Conservation (phyloP, 768 basidiomycete genomes). For the Boletus sp. region DNA sequence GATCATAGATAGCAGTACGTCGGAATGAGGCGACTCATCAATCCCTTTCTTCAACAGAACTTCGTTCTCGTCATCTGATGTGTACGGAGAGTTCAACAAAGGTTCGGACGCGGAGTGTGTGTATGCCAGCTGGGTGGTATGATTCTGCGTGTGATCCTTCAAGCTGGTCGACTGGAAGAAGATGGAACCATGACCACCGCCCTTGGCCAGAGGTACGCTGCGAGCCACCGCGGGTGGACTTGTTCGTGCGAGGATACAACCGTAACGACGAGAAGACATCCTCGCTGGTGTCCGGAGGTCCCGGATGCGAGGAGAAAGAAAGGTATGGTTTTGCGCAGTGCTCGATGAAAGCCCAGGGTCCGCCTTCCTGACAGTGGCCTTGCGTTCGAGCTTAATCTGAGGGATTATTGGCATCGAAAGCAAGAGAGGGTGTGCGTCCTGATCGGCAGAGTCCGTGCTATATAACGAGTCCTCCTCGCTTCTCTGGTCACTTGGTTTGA, state of each 20-base stretch:
- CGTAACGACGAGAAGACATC: slow-evolving; percentile 19
- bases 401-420: slow-evolving; percentile 31
- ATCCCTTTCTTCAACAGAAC: slow-evolving; percentile 1
- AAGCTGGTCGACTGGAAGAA: not conserved
- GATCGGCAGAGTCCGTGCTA: slow-evolving; percentile 26
- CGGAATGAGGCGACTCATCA: slow-evolving; percentile 11
- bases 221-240: not conserved
- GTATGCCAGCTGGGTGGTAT: not conserved
- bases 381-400: slow-evolving; percentile 27
- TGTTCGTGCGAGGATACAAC: not conserved
- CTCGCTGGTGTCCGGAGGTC: slow-evolving; percentile 11
- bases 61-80: slow-evolving; percentile 7
- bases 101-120: slow-evolving; percentile 15
- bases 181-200: not conserved
- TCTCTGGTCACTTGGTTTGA: not conserved
- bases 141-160: not conserved
- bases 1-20: slow-evolving; percentile 10
- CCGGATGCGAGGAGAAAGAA: slow-evolving; percentile 23
- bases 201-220: not conserved
- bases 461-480: slow-evolving; percentile 24
- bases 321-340: not conserved
- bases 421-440: slow-evolving; percentile 20
- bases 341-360: not conserved
- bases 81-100: not conserved
- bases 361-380: slow-evolving; percentile 20